Conservation (phyloP, 1,139 yeast genomes). For the Debaryomyces coudertii region DNA sequence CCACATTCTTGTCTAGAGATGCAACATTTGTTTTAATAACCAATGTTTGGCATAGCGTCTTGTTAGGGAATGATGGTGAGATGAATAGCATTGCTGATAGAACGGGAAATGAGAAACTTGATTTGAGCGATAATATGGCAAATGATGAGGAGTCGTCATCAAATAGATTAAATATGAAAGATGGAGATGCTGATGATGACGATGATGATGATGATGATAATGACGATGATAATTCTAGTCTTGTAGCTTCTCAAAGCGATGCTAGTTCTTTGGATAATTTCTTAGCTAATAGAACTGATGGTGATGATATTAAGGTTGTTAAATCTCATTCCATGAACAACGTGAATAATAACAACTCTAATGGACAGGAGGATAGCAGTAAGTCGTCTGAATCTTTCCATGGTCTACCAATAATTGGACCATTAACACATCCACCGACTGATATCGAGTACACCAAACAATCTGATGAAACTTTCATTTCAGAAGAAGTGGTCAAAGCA, state of each 20-base stretch:
- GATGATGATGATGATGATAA: constrained; percentile 13
- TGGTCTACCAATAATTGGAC: constrained; percentile 44
- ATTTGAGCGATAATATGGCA: constrained; percentile 14
- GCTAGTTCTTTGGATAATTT: constrained; percentile 5
- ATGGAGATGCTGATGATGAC: constrained; percentile 9
- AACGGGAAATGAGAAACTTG: constrained; percentile 13
- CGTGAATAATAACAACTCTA: neutral
- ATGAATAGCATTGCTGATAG: constrained; percentile 19
- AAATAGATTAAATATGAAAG: neutral
- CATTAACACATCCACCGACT: constrained; percentile 42
- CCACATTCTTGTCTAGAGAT: constrained; percentile 72
- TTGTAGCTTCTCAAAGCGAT: constrained; percentile 11
- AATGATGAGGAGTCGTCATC: neutral
- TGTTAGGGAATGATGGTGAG: constrained; percentile 26
- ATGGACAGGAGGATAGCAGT: constrained; percentile 8
- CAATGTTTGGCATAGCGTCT: constrained; percentile 59
- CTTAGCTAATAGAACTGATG: constrained; percentile 2
- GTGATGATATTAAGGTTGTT: constrained; percentile 10
- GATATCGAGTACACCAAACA: constrained; percentile 50
- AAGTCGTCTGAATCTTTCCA: constrained; percentile 25
- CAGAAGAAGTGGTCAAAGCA: constrained; percentile 64
- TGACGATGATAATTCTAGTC: constrained; percentile 13
- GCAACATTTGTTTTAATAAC: constrained; percentile 62
- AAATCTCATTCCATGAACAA: constrained; percentile 7
- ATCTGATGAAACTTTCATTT: constrained; percentile 62